phyloP scores from a whole-genome alignment of 2,329 filamentous ascomycete genomes.

The Penicillium digitatum region DNA sequence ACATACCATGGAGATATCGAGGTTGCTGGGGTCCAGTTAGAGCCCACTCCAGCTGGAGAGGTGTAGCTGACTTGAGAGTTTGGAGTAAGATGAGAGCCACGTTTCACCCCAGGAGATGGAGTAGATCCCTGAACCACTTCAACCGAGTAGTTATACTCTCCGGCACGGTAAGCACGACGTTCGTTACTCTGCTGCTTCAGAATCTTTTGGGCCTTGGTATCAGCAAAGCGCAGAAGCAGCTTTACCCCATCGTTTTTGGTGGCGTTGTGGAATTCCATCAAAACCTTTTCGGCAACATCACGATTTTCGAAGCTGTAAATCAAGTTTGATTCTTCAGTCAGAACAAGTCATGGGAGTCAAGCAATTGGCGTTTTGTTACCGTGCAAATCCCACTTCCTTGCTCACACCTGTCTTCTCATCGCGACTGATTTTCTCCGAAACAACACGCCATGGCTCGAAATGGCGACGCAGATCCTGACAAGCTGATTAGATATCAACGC shows the following conservation, averaged over 20 bases:
- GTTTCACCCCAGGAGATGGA: conserved; percentile 43
- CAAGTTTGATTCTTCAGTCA: conserved; percentile 12
- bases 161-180: conserved; percentile 89
- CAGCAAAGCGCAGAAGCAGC: conserved; percentile 92
- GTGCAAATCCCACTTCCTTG: conserved; percentile 93
- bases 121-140: conserved; percentile 45
- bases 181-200: conserved; percentile 95
- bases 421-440: conserved; percentile 92
- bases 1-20: conserved; percentile 49
- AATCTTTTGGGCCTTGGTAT: conserved; percentile 94
- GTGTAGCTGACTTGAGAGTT: conserved; percentile 42
- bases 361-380: conserved; percentile 51
- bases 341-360: conserved; percentile 1
- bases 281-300: conserved; percentile 84
- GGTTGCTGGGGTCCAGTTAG: conserved; percentile 47
- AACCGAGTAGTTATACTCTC: conserved; percentile 73
- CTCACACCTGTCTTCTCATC: conserved; percentile 82
- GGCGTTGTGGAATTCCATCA: conserved; percentile 77
- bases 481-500: conserved; percentile 52
- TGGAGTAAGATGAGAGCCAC: conserved; percentile 42
- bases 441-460: conserved; percentile 58
- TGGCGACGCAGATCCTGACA: conserved; percentile 67
- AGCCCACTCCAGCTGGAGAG: conserved; percentile 41
- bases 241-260: conserved; percentile 75
- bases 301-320: conserved; percentile 74